Base-by-base conservation (phyloP, 257 asterid species). In the Petrea volubilis region DNA sequence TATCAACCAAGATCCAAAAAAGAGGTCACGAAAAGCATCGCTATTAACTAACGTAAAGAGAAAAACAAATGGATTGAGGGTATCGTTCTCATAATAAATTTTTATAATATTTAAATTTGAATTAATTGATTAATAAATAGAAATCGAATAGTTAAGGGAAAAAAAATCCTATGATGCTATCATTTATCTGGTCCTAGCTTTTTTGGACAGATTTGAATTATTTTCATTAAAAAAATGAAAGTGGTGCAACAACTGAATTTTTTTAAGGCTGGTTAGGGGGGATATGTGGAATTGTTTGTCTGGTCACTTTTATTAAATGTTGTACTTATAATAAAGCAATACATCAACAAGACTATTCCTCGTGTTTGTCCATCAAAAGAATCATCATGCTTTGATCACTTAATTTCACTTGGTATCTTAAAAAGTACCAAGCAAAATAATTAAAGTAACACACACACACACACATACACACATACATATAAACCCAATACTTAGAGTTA, bases 131-230 rank as follows among this genome's bases (percentile, higher is more conserved):
- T n/a, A n/a, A n/a, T n/a, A n/a, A n/a, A n/a, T n/a, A n/a, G n/a
- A n/a, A n/a, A n/a, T n/a, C n/a, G n/a, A n/a, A 63, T 61, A 11
- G 23, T 34, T 36, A 68, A 51, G 65, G 14, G 18, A 13, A 36
- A 64, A 46, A 59, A 70, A 50, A 64, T 67, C 77, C 9, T n/a
- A 51, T 66, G 53, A 77, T 36, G 71, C 14, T 60, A 14, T 59
- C 50, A 67, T 60, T 31, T 29, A 2, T 51, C 29, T 25, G 68
- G 64, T 12, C 57, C 24, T 29, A 27, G 40, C 31, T 67, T 60
- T 41, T 64, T 46, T 76, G 77, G 73, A 63, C 58, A 55, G 31
- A 57, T 56, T 46, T 24, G 43, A 70, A 76, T 61, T 33, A 55
- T 46, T 1, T 17, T 4, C 17, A 51, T 28, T 25, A 38, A 8